A percentile compares a stretch with the other conserved stretches of the same genome.
These are phyloP conservation scores for Wickerhamiella cacticola DNA, from an alignment of 805 yeast species.

Conservation along the genomic window DNA sequence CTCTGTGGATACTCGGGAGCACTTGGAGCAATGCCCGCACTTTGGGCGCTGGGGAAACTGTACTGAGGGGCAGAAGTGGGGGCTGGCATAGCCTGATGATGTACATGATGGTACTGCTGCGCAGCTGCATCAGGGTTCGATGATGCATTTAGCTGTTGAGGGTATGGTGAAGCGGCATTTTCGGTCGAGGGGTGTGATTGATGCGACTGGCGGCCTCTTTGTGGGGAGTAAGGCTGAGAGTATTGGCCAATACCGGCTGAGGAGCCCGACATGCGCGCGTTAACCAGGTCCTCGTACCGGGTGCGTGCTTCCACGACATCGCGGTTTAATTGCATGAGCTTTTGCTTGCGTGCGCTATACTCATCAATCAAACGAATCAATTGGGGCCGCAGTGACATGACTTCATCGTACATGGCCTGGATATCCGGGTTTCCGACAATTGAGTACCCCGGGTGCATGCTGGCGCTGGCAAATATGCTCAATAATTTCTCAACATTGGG, in stretches of 20 bases:
- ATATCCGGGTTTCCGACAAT: constrained; percentile 50
- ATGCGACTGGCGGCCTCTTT: not conserved
- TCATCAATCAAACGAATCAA: constrained; percentile 66
- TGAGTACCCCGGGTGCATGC: constrained; percentile 26
- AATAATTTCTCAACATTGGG: constrained; percentile 60
- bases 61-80: not conserved
- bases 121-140: not conserved
- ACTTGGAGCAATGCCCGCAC: not conserved
- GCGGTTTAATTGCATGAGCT: constrained; percentile 55
- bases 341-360: constrained; percentile 66
- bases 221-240: constrained; percentile 1
- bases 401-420: constrained; percentile 57
- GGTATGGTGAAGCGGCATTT: not conserved
- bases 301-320: constrained; percentile 59
- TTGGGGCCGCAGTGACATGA: constrained; percentile 61
- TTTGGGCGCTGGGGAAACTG: not conserved
- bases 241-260: constrained; percentile 4
- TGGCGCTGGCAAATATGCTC: constrained; percentile 37
- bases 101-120: not conserved
- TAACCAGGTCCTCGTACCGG: constrained; percentile 52
- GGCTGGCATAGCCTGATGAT: not conserved
- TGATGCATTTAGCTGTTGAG: too few relatives aligned
- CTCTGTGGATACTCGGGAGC: not conserved
- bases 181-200: not conserved
- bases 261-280: constrained; percentile 9